phyloP scores from a whole-genome alignment of 495 filamentous ascomycete genomes.

The Penicillium paradoxum region DNA sequence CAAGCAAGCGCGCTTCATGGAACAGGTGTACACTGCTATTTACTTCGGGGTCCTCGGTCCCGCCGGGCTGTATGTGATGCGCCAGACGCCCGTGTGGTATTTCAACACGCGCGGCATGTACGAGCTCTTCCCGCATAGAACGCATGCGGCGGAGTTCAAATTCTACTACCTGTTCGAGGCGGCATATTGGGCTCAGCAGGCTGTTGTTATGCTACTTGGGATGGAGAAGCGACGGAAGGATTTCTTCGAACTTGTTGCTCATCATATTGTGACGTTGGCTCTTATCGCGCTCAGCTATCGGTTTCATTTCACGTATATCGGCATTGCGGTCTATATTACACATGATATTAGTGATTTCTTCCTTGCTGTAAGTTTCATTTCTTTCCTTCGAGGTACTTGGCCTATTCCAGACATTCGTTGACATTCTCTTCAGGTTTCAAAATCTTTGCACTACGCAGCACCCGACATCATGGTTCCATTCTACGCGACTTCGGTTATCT shows the following conservation, averaged over 20 bases:
- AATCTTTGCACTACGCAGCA: conserved; percentile 81
- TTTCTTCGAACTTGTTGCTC: conserved; percentile 78
- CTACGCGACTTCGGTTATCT: conserved; percentile 65
- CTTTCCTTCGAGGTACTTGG: not conserved
- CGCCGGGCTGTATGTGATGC: conserved; percentile 81
- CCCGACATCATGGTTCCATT: conserved; percentile 65
- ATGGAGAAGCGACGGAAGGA: conserved; percentile 88
- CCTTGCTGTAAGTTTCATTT: conserved; percentile 62
- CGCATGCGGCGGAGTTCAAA: conserved; percentile 74
- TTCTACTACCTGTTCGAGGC: conserved; percentile 90
- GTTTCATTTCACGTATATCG: conserved; percentile 93
- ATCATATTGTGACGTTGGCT: conserved; percentile 79
- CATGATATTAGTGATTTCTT: conserved; percentile 93
- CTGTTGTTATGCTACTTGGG: conserved; percentile 71
- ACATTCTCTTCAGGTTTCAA: conserved; percentile 57
- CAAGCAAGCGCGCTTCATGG: conserved; percentile 86
- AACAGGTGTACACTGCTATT: conserved; percentile 84
- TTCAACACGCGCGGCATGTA: conserved; percentile 83
- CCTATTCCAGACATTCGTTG: not conserved
- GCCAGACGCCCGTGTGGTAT: conserved; percentile 79
- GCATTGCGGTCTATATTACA: conserved; percentile 83
- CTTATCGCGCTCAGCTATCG: conserved; percentile 80
- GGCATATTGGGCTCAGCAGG: conserved; percentile 88
- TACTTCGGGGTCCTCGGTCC: conserved; percentile 81
- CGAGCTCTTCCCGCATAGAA: conserved; percentile 73